A percentile compares a stretch with the other conserved stretches of the same genome.
phyloP scores from a whole-genome alignment of 805 yeast species.

The Cyberlindnera misumaiensis region DNA sequence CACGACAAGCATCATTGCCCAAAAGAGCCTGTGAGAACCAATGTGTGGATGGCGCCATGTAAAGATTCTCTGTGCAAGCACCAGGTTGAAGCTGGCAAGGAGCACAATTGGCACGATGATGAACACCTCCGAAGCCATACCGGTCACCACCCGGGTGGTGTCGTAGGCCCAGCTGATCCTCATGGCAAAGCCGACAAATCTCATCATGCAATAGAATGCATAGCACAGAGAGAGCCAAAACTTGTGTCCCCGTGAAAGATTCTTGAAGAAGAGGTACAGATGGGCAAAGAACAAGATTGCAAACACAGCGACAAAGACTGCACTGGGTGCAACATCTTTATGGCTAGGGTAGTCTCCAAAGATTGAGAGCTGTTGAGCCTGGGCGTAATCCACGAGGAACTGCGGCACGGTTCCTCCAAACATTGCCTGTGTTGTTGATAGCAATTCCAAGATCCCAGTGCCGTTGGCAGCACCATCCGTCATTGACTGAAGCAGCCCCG shows the following conservation, averaged over 20 bases:
- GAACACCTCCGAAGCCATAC: slow-evolving; percentile 52
- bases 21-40: slow-evolving; percentile 47
- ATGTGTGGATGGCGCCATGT: slow-evolving; percentile 74
- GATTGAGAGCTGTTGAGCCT: slow-evolving; percentile 38
- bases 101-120: slow-evolving; percentile 52
- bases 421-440: slow-evolving; percentile 27
- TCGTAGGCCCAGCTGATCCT: slow-evolving; percentile 57
- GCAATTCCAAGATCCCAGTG: slow-evolving; percentile 37
- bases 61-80: slow-evolving; percentile 65
- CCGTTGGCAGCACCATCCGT: slow-evolving; percentile 43
- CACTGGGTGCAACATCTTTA: slow-evolving; percentile 53
- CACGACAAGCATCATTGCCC: slow-evolving; percentile 40
- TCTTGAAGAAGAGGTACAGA: slow-evolving; percentile 37
- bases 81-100: slow-evolving; percentile 51
- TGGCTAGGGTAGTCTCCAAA: slow-evolving; percentile 59
- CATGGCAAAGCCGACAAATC: slow-evolving; percentile 52
- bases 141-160: slow-evolving; percentile 37
- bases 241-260: slow-evolving; percentile 49
- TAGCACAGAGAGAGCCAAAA: slow-evolving; percentile 51
- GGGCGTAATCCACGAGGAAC: slow-evolving; percentile 29
- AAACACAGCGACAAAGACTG: slow-evolving; percentile 50
- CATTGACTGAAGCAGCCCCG: neutral
- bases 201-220: slow-evolving; percentile 43
- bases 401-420: slow-evolving; percentile 36
- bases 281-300: slow-evolving; percentile 42